phyloP scores from a whole-genome alignment of 495 filamentous ascomycete genomes.

The Aspergillus nidulans region DNA sequence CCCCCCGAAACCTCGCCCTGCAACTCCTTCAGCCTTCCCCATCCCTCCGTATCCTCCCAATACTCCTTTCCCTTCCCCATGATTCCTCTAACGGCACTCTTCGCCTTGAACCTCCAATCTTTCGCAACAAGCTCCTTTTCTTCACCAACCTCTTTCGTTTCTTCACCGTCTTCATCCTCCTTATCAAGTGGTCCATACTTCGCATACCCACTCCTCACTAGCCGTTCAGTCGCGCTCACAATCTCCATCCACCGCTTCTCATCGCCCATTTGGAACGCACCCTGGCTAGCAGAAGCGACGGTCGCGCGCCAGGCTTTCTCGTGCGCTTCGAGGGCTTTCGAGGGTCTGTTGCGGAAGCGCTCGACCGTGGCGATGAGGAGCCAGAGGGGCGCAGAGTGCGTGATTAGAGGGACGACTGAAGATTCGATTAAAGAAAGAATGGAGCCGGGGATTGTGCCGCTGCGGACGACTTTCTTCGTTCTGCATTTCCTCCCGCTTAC shows the following conservation, averaged over 20 bases:
- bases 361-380: conserved; percentile 64
- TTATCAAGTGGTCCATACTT: conserved; percentile 40
- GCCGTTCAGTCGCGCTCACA: conserved; percentile 42
- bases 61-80: conserved; percentile 74
- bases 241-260: conserved; percentile 46
- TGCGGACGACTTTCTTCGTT: conserved; percentile 28
- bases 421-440: conserved; percentile 71
- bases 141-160: too few species aligned
- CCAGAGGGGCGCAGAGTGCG: conserved; percentile 71
- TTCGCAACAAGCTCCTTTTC: conserved; percentile 43
- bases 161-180: conserved; percentile 28
- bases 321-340: conserved; percentile 69
- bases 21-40: conserved; percentile 55
- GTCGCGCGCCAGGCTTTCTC: conserved; percentile 85
- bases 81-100: conserved; percentile 74
- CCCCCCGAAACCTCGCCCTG: conserved; percentile 32
- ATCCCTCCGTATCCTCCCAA: conserved; percentile 76
- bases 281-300: conserved; percentile 48
- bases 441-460: conserved; percentile 44
- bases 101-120: conserved; percentile 83
- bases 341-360: conserved; percentile 62
- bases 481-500: neutral
- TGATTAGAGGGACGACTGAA: conserved; percentile 75
- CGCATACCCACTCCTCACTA: conserved; percentile 47
- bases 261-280: conserved; percentile 46